Evolutionary conservation across 2,329 filamentous ascomycete species (phyloP), one percentile per base, ranked within the genome.

Genomic region (Fusarium staphyleae): DNA sequence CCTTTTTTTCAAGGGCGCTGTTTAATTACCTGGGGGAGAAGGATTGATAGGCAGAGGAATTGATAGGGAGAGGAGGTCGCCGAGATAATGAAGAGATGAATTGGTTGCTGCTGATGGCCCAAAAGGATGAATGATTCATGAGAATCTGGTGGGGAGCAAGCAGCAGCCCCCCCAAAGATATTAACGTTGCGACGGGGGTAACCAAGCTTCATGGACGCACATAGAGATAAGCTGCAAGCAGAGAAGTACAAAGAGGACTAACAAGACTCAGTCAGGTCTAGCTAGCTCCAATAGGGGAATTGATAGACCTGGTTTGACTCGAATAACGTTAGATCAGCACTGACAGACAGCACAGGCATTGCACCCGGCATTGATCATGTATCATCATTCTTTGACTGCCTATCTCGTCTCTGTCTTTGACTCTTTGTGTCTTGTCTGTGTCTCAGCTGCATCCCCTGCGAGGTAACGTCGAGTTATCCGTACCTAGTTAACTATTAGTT

Each of bases 381-480:
- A 14, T 34, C 32, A 12, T 16, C 32, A 18, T 5, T 22, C 24
- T 32, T 24, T 24, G 22, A 24, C 37, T 15, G n/a, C 22, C 24
- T 6, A 5, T 29, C 39, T 15, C n/a, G 16, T 13, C 33, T 19
- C 14, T 14, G 15, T 42, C 15, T 24, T 19, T n/a, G 28, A 4
- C 13, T 18, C 24, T 29, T 14, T n/a, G n/a, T 29, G 22, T 10
- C 15, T 24, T 6, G 6, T 10, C 16, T 22, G 19, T 22, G 14
- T 35, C 16, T n/a, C 33, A 5, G 24, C 24, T 6, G 9, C 15
- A 5, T 37, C 10, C 15, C 34, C 34, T 37, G 34, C 34, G 24
- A 44, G 48, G 58, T 62, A 61, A 61, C 58, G 58, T 61, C 49
- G n/a, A n/a, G n/a, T n/a, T n/a, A n/a, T n/a, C n/a, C n/a, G n/a